A percentile compares a stretch with the other conserved stretches of the same genome.
These are phyloP conservation scores for Byssochlamys sp. DNA, from an alignment of 2,329 filamentous ascomycete genomes.

Conservation along the genomic window DNA sequence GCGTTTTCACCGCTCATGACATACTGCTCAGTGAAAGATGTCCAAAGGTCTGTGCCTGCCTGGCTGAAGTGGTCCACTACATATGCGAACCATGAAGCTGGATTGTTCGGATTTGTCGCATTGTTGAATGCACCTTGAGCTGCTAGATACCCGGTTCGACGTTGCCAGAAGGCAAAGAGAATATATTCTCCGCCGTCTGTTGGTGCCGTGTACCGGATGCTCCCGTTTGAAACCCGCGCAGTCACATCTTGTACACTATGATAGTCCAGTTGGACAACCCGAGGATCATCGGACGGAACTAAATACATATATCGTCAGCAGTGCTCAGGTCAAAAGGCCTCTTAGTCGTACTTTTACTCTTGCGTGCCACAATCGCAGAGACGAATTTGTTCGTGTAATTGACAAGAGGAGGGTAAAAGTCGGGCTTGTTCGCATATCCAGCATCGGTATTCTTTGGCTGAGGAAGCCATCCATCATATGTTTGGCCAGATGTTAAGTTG, in stretches of 20 bases:
- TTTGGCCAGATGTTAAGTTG: not conserved
- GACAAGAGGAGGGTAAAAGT: not conserved
- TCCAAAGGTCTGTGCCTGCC: not conserved
- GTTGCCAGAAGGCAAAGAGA: not conserved
- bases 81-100: not conserved
- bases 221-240: not conserved
- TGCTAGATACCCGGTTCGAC: not conserved
- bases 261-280: not conserved
- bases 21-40: not conserved
- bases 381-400: slow-evolving; percentile 1
- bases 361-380: not conserved
- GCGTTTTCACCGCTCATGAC: not conserved
- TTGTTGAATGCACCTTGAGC: not conserved
- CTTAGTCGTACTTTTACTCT: not conserved
- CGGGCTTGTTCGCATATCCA: not conserved
- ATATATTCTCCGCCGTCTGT: not conserved
- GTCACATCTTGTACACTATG: not conserved
- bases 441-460: not conserved
- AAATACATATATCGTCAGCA: not conserved
- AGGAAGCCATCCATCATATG: not conserved
- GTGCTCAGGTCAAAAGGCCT: not conserved
- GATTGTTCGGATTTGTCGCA: not conserved
- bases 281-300: not conserved
- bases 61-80: slow-evolving; percentile 1
- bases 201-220: not conserved